Conservation (phyloP, 129 eudicot species). For the Artemisia argyi region DNA sequence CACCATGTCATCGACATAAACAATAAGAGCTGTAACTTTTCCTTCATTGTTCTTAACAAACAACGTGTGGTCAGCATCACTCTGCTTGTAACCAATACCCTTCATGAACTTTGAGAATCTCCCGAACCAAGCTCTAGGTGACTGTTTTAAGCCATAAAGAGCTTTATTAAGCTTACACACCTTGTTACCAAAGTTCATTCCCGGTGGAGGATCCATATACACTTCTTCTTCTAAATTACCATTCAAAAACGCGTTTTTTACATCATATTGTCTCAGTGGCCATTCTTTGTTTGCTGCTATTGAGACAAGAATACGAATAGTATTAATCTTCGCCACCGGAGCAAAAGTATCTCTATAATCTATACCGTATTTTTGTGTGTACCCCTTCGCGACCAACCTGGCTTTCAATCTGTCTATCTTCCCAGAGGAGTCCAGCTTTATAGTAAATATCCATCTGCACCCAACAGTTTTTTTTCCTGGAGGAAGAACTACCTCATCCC, state of each 20-base stretch:
- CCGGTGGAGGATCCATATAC: slow-evolving; percentile 2
- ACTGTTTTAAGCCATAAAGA: neutral
- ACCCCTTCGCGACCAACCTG: too few relatives aligned
- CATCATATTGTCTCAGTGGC: neutral
- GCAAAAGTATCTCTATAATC: too few relatives aligned
- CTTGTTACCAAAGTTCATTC: neutral
- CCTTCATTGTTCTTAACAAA: neutral
- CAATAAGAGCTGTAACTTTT: slow-evolving; percentile 2
- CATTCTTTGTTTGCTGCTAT: neutral
- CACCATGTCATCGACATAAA: neutral
- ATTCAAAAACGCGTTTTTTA: neutral
- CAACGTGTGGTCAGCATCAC: slow-evolving; percentile 9
- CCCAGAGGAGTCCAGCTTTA: neutral
- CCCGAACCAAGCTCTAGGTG: slow-evolving; percentile 7
- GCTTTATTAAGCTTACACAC: too few relatives aligned
- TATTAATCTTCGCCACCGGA: neutral
- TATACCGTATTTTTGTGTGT: too few relatives aligned
- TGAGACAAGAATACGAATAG: neutral
- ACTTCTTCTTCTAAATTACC: neutral
- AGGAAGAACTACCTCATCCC: neutral
- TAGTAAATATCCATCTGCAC: neutral
- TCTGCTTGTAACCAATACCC: neutral
- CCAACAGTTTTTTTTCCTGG: neutral
- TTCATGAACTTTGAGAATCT: slow-evolving; percentile 13
- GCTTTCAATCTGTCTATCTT: neutral